Evolutionary conservation across 441 rosid genomes (phyloP).

Genomic region (Raphanus hybrid): DNA sequence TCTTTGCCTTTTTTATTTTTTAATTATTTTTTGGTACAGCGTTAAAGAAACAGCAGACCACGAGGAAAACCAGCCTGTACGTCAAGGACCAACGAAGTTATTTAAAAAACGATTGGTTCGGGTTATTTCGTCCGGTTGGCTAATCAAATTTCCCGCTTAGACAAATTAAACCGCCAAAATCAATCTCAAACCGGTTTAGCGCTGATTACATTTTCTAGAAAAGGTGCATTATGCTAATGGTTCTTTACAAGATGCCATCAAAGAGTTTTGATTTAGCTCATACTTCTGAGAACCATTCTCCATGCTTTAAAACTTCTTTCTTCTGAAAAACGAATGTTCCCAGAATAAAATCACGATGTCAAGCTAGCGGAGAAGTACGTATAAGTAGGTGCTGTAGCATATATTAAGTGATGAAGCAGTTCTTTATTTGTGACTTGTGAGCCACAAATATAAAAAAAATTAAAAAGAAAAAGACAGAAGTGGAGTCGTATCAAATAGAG

Average conservation of each 20-base stretch:
- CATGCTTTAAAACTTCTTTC: neutral
- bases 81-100: neutral
- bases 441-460: conserved; percentile 16
- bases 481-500: conserved; percentile 39
- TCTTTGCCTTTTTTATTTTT: neutral
- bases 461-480: neutral
- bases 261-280: conserved; percentile 12
- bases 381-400: conserved; percentile 23
- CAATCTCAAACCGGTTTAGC: neutral
- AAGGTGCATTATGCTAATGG: neutral
- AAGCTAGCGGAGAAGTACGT: conserved; percentile 12
- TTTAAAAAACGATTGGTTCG: neutral
- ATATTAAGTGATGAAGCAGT: conserved; percentile 29
- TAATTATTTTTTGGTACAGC: conserved; percentile 16
- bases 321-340: conserved; percentile 23
- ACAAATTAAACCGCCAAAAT: conserved; percentile 2
- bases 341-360: conserved; percentile 24
- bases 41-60: conserved; percentile 25
- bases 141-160: conserved; percentile 1
- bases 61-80: conserved; percentile 24
- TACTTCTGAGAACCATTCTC: conserved; percentile 27
- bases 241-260: neutral
- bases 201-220: neutral
- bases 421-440: conserved; percentile 1
- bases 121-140: neutral